These are phyloP conservation scores for Macadamia integrifolia DNA, from an alignment of 164 flowering plant species.

Conservation along the genomic window DNA sequence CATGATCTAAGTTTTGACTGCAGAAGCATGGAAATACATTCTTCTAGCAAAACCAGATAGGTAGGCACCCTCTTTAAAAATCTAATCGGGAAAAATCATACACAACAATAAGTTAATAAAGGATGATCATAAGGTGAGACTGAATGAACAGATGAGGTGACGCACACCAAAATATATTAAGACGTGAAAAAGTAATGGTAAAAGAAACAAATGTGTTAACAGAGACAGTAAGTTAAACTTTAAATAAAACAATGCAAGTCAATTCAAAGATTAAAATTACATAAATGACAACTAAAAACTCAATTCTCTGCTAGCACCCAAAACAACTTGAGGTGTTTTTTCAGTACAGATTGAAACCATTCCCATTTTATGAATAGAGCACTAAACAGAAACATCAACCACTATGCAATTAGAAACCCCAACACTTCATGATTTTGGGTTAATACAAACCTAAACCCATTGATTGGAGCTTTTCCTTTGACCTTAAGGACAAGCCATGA, in stretches of 20 bases:
- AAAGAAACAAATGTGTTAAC: background rate
- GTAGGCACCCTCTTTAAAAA: too few species aligned
- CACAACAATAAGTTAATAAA: background rate
- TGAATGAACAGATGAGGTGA: background rate
- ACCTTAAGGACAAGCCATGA: conserved; percentile 7
- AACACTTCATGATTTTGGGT: background rate
- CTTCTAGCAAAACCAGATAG: too few species aligned
- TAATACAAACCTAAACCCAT: conserved; percentile 1
- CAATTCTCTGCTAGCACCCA: too few species aligned
- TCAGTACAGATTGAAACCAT: background rate
- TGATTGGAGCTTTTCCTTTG: conserved; percentile 5
- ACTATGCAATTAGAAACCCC: background rate
- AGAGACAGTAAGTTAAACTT: background rate
- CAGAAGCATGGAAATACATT: background rate
- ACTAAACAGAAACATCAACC: background rate
- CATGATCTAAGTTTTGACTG: too few species aligned
- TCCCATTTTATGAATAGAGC: background rate
- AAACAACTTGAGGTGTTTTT: too few species aligned
- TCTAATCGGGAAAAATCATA: too few species aligned
- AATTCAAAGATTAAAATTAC: background rate
- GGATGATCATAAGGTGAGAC: background rate
- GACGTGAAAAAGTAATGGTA: background rate
- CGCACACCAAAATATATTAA: background rate
- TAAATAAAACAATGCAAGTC: background rate
- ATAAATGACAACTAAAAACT: background rate